Conservation (phyloP, 2,329 filamentous ascomycete genomes). For the Metarhizium sp. region DNA sequence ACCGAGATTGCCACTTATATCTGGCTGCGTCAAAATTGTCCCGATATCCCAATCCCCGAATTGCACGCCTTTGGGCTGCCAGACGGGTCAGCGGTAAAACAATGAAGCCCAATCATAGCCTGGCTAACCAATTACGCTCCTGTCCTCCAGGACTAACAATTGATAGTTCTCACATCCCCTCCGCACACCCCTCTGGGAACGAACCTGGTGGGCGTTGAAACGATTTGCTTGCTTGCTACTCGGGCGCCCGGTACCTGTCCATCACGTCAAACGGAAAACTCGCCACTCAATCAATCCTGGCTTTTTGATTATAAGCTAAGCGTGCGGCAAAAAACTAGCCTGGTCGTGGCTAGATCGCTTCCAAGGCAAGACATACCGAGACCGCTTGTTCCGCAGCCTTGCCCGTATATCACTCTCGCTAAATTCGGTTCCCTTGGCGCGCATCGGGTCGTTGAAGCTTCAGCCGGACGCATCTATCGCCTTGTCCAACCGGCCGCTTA, state of each 20-base stretch:
- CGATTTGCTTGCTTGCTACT: not conserved
- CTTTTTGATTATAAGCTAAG: constrained; percentile 2
- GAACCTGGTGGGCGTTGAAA: not conserved
- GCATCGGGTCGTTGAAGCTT: constrained; percentile 23
- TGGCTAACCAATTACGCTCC: not conserved
- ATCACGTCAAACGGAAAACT: not conserved
- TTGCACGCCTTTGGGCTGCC: constrained; percentile 15
- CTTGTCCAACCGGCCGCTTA: constrained; percentile 24
- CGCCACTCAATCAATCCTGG: not conserved
- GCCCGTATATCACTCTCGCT: constrained; percentile 17
- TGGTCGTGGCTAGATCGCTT: constrained; percentile 3
- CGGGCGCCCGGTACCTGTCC: not conserved
- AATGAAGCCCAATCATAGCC: not conserved
- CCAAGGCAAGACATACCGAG: constrained; percentile 9
- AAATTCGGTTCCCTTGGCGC: constrained; percentile 15
- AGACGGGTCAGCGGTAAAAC: constrained; percentile 9
- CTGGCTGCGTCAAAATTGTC: not conserved
- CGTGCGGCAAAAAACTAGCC: constrained; percentile 3
- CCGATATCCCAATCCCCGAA: not conserved
- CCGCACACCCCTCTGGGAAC: not conserved
- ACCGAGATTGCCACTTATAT: not conserved
- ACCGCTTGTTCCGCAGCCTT: constrained; percentile 15
- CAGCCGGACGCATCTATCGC: constrained; percentile 16
- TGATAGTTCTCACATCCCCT: not conserved
- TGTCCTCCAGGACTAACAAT: not conserved